A percentile compares a stretch with the other conserved stretches of the same genome.
These are phyloP conservation scores for Eucalyptus rudis DNA, from an alignment of 345 rosid species.

Conservation along the genomic window DNA sequence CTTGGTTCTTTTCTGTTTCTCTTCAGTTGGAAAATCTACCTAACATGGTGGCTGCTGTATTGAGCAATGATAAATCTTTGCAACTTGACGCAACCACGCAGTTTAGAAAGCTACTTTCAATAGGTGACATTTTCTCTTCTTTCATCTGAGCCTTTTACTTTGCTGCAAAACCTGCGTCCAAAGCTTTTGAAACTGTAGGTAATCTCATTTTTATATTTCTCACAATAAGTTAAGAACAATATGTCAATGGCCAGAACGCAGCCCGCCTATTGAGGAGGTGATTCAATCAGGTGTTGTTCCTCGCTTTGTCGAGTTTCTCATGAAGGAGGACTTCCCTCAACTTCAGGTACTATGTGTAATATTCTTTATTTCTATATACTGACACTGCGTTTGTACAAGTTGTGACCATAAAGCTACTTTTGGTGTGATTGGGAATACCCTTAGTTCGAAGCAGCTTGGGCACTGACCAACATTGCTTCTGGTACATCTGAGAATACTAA, in stretches of 20 bases:
- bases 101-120: conserved; percentile 68
- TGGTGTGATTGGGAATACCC: neutral
- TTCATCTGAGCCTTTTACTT: neutral
- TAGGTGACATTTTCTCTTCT: conserved; percentile 21
- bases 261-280: conserved; percentile 86
- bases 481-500: conserved; percentile 86
- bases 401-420: neutral
- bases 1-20: neutral
- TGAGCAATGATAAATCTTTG: conserved; percentile 38
- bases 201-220: neutral
- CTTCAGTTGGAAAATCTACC: conserved; percentile 68
- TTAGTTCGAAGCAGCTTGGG: conserved; percentile 91
- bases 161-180: neutral
- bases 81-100: conserved; percentile 84
- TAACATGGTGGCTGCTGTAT: conserved; percentile 55
- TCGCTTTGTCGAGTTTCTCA: conserved; percentile 73
- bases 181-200: neutral
- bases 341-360: conserved; percentile 38
- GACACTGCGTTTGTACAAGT: neutral
- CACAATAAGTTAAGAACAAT: neutral
- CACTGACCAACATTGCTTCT: conserved; percentile 79
- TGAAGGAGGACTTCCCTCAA: conserved; percentile 72
- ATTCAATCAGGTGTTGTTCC: conserved; percentile 77
- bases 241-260: conserved; percentile 33
- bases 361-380: neutral